Conservation (phyloP, 1,284 basidiomycete genomes). For the Cutaneotrichosporon daszewskae region DNA sequence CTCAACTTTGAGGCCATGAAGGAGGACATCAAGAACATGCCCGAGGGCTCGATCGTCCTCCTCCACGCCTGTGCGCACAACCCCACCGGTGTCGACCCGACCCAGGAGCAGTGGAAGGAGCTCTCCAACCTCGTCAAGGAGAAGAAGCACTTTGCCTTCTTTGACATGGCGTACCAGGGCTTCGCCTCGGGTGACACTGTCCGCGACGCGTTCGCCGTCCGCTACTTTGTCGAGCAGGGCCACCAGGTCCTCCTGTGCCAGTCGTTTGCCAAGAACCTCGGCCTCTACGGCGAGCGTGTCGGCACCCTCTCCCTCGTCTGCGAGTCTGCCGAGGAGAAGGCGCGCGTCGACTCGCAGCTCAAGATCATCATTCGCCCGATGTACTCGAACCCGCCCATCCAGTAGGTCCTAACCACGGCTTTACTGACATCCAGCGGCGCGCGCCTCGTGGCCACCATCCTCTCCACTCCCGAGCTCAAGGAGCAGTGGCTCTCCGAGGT, state of each 20-base stretch:
- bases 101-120: constrained; percentile 85
- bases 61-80: constrained; percentile 65
- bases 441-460: constrained; percentile 75
- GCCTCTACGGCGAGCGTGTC: constrained; percentile 93
- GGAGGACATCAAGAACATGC: constrained; percentile 63
- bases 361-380: constrained; percentile 95
- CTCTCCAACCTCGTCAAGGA: constrained; percentile 76
- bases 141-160: constrained; percentile 55
- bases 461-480: constrained; percentile 71
- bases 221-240: constrained; percentile 85
- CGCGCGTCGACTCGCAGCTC: constrained; percentile 81
- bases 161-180: constrained; percentile 82
- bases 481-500: constrained; percentile 81
- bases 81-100: constrained; percentile 96
- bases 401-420: constrained; percentile 47
- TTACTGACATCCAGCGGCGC: constrained; percentile 58
- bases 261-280: constrained; percentile 99
- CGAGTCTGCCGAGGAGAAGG: constrained; percentile 70
- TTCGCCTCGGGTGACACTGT: constrained; percentile 85
- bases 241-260: constrained; percentile 83
- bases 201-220: constrained; percentile 90
- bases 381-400: constrained; percentile 96
- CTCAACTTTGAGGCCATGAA: constrained; percentile 89
- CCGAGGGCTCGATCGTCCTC: constrained; percentile 52
- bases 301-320: constrained; percentile 85